Evolutionary conservation across 192 early-diverging fungal genomes (phyloP), one percentile per base, ranked within the genome.

Genomic region (Gonapodya prolifera): DNA sequence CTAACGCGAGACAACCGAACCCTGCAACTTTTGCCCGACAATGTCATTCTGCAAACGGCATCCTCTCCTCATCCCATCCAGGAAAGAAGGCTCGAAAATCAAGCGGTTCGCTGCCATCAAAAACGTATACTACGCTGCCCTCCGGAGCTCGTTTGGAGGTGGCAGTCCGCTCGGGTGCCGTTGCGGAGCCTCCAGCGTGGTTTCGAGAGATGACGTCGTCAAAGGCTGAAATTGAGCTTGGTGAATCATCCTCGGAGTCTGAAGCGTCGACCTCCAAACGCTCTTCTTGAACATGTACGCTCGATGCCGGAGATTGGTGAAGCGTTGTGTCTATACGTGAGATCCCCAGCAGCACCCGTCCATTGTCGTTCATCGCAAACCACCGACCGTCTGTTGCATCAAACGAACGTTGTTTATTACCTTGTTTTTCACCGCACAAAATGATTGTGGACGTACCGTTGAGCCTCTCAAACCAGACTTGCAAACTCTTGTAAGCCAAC

Each of bases 401-500:
- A n/a, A 32, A 28, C 80, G 13, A 75, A 78, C 30, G 74, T 76
- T 13, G 80, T 76, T 1, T 18, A 34, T 35, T 69, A 75, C 77
- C 75, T 69, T 0, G 2, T 17, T 30, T 36, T 77, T 61, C 69
- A 36, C 23, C 33, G 34, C 32, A 84, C 45, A 61, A 16, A 61
- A 8, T 8, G 45, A 23, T 23, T 61, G 23, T 23, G 23, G 8
- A 33, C 0, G 84, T 85, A 75, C 87, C 86, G 45, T 86, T 79
- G 30, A 83, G 45, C 30, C 78, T 78, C 69, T 82, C 77, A 33
- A 88, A 61, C 86, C 86, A 88, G n/a, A 88, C 86, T 78, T 88
- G 81, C 0, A 84, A 84, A 28, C 82, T 82, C 78, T 88, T 86
- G 32, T 80, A 74, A 2, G 82, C 82, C 76, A 88, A 75, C 71